Percentiles rank a stretch among this genome's conserved stretches.
Evolutionary conservation across 805 yeast species (phyloP).

Genomic region (Wickerhamomyces canadensis): DNA sequence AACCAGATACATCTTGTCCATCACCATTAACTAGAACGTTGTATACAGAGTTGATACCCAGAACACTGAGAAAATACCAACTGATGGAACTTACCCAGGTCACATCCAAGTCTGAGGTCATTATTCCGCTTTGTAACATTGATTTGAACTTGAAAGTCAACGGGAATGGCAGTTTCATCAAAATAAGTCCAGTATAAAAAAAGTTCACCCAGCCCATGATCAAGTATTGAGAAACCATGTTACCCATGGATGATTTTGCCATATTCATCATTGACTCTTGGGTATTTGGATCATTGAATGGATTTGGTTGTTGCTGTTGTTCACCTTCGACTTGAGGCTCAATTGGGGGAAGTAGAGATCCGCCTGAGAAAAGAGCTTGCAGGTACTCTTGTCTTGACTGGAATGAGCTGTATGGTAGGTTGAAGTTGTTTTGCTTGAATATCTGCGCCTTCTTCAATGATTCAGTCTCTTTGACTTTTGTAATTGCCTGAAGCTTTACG

Average conservation of each 20-base stretch:
- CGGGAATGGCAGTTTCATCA: constrained; percentile 88
- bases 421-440: constrained; percentile 49
- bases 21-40: constrained; percentile 58
- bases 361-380: constrained; percentile 42
- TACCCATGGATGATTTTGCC: constrained; percentile 78
- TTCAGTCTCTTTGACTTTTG: constrained; percentile 55
- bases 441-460: constrained; percentile 52
- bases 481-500: constrained; percentile 47
- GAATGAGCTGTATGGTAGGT: constrained; percentile 51
- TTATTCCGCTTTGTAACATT: constrained; percentile 86
- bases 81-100: constrained; percentile 91
- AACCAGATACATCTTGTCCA: constrained; percentile 36
- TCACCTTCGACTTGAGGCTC: constrained; percentile 29
- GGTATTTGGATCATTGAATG: constrained; percentile 64
- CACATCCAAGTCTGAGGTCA: constrained; percentile 79
- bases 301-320: constrained; percentile 40
- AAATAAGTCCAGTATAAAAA: constrained; percentile 86
- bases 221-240: constrained; percentile 84
- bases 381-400: constrained; percentile 44
- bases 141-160: constrained; percentile 83
- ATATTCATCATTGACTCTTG: constrained; percentile 70
- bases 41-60: constrained; percentile 79
- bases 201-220: constrained; percentile 96
- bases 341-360: constrained; percentile 49
- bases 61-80: constrained; percentile 87